phyloP scores from a whole-genome alignment of 2,329 filamentous ascomycete genomes.

The Paecilomyces sp. region DNA sequence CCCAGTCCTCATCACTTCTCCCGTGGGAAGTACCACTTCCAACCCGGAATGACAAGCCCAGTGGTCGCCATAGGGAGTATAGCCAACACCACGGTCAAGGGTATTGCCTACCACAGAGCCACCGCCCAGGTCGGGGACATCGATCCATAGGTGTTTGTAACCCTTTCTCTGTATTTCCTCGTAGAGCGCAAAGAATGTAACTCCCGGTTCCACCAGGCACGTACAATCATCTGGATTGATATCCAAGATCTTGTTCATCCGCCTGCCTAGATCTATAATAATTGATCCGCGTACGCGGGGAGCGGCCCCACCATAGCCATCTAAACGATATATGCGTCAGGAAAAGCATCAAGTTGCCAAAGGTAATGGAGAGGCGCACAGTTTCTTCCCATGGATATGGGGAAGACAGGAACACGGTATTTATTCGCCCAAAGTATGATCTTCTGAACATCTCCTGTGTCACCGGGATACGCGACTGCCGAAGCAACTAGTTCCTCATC shows the following conservation, averaged over 20 bases:
- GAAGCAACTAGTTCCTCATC: slow-evolving; percentile 7
- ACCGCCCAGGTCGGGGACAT: slow-evolving; percentile 27
- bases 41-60: slow-evolving; percentile 39
- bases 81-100: slow-evolving; percentile 26
- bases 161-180: slow-evolving; percentile 29
- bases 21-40: slow-evolving; percentile 37
- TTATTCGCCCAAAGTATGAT: slow-evolving; percentile 15
- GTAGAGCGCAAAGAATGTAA: slow-evolving; percentile 34
- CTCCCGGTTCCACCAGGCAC: slow-evolving; percentile 39
- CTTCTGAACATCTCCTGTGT: slow-evolving; percentile 8
- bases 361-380: not conserved
- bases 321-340: not conserved
- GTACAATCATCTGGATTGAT: slow-evolving; percentile 30
- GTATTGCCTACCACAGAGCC: slow-evolving; percentile 29
- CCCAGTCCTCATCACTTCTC: slow-evolving; percentile 31
- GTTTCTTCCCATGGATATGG: slow-evolving; percentile 34
- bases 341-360: not conserved
- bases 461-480: slow-evolving; percentile 5
- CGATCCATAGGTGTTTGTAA: slow-evolving; percentile 36
- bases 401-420: slow-evolving; percentile 28
- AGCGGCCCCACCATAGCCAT: slow-evolving; percentile 40
- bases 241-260: slow-evolving; percentile 35
- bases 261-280: slow-evolving; percentile 34
- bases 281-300: slow-evolving; percentile 38
- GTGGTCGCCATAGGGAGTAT: slow-evolving; percentile 36